Evolutionary conservation across 169 alveolate species (phyloP), one percentile per base, ranked within the genome.

Genomic region (Eimeria brunetti): DNA sequence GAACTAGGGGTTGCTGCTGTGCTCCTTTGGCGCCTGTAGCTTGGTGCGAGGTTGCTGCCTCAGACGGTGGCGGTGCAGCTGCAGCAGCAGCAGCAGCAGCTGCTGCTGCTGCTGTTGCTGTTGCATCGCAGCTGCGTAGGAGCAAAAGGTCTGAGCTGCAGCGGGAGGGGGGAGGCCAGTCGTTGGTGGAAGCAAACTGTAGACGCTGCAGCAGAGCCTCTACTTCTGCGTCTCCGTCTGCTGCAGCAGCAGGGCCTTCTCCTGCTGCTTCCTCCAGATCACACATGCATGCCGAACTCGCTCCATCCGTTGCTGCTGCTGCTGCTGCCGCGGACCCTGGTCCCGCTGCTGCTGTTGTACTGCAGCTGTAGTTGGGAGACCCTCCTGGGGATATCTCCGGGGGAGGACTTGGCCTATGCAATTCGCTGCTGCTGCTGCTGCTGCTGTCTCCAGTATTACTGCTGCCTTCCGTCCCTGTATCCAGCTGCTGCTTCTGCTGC

Each of bases 181-280:
- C 80, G 38, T 22, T 30, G 11, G n/a, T 33, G 16, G 49, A 69
- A n/a, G 30, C 80, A 69, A 46, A 11, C 41, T 76, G 58, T 18
- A 71, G 46, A 71, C 81, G 81, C 81, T 76, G 86, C n/a, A 46
- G 86, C 86, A 76, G 49, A 27, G 73, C 89, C 44, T 46, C 89
- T 46, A 30, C 73, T 24, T 33, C 73, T 51, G 71, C 89, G 51
- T 49, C 71, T 12, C 89, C 80, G 16, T 30, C 81, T n/a, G 81
- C 41, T 24, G 81, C 60, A 44, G 62, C 88, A 41, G 88, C 53
- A 76, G 49, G 41, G 76, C 76, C 12, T 30, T 64, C 76, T 64
- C 36, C 76, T 4, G 9, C 14, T 6, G 12, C 58, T 14, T 22
- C 69, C 20, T 60, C 69, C 69, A 60, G 69, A n/a, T 22, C 69